Evolutionary conservation across 495 filamentous ascomycete species (phyloP).

Genomic region (Glutinoglossum americanum): DNA sequence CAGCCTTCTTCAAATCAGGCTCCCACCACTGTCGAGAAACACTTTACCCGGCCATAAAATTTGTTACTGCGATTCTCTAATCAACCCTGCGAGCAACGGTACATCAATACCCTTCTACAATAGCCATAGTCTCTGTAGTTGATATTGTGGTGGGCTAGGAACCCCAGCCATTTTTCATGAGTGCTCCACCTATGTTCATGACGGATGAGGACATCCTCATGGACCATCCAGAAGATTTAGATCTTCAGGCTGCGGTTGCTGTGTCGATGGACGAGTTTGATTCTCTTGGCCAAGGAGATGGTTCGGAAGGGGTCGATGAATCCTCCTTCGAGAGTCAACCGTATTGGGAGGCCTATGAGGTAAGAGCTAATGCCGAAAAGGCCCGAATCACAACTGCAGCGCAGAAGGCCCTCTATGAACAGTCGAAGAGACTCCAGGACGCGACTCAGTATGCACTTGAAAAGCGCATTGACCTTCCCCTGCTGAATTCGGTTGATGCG

Average conservation of each 20-base stretch:
- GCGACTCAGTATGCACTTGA: neutral
- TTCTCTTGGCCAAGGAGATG: neutral
- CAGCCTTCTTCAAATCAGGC: neutral
- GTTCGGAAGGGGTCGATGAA: neutral
- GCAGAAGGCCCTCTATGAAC: neutral
- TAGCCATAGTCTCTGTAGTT: neutral
- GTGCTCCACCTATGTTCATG: neutral
- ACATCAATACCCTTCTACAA: neutral
- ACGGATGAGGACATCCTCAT: neutral
- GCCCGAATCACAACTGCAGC: neutral
- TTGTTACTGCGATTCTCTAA: neutral
- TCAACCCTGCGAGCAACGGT: neutral
- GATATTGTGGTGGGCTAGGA: neutral
- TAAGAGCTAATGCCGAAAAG: neutral
- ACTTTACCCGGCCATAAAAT: neutral
- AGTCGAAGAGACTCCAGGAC: neutral
- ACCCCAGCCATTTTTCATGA: neutral
- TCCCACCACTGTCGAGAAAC: neutral
- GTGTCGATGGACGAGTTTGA: neutral
- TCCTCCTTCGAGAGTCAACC: neutral
- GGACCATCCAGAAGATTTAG: neutral
- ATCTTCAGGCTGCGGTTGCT: neutral
- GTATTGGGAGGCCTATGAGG: neutral
- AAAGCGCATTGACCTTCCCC: constrained; percentile 7
- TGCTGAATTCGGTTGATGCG: constrained; percentile 19